Base-by-base conservation (phyloP, 305 asterid genomes). In the Fraxinus latifolia region DNA sequence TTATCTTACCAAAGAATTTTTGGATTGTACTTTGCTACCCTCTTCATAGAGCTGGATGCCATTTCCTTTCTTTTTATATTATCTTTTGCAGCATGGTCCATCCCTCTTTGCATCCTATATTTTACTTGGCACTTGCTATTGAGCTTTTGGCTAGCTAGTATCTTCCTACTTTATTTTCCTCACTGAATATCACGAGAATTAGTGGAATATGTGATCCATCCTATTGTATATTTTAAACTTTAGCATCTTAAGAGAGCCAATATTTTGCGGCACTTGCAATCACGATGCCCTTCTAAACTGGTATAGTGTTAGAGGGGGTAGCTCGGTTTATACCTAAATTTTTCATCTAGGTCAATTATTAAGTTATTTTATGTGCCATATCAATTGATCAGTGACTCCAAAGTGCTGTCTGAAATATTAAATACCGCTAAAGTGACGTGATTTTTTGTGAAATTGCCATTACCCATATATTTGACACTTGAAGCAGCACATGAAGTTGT, bases 41-140 rank as follows among this genome's bases (percentile, higher is more conserved):
- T 65, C 73, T 65, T 65, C 17, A 65, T 65, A 23, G 34, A 65
- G 73, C 34, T 25, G 73, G 17, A 65, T 65, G n/a, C 4, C 17
- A 25, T 23, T 23, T 65, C 6, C 17, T 65, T 65, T 19, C 33
- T 11, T 25, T 65, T 60, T 60, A 21, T 60, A 60, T 2, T 25
- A 65, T 27, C 33, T 27, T 65, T 7, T 65, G 12, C 73, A 27
- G 15, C 33, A 27, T 79, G 19, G 27, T 32, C 44, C 14, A 19
- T 74, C 76, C 77, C 76, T 32, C 76, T 55, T 58, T 58, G 79
- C 72, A 37, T 74, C 37, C 75, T 77, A 76, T 76, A 37, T 19
- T 27, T 65, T 71, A 27, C 31, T 12, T 68, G 82, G 47, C 47
- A 37, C 47, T 37, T 37, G 47, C 70, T 36, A 8, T 76, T 23